Percentiles rank a stretch among this genome's conserved stretches.
phyloP scores from a whole-genome alignment of 805 yeast species.

The Wickerhamiella sergipiensis region DNA sequence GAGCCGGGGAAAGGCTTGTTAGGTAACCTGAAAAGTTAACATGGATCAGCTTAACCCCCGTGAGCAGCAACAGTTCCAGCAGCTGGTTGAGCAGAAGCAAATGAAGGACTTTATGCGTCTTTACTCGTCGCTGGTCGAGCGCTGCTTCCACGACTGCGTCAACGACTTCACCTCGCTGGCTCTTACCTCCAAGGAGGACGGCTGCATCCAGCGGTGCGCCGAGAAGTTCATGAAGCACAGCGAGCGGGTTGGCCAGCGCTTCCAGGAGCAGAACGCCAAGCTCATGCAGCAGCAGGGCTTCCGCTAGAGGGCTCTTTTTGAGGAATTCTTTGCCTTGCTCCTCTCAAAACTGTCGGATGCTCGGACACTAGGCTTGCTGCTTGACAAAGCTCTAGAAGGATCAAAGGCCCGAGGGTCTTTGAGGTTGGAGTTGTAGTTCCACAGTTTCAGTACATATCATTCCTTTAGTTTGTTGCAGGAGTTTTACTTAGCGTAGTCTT shows the following conservation, averaged over 20 bases:
- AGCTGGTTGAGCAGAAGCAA: constrained; percentile 90
- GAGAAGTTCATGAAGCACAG: constrained; percentile 96
- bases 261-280: constrained; percentile 80
- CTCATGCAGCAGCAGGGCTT: constrained; percentile 14
- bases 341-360: too few species aligned
- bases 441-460: background rate
- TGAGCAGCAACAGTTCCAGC: constrained; percentile 95
- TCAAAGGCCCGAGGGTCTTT: background rate
- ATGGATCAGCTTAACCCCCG: constrained; percentile 93
- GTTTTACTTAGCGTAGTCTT: too few species aligned
- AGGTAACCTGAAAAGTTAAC: constrained; percentile 2
- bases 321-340: background rate
- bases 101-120: constrained; percentile 98
- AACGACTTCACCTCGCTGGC: constrained; percentile 92
- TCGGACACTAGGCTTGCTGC: background rate
- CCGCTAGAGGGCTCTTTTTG: background rate
- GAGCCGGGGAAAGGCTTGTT: background rate
- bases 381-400: background rate
- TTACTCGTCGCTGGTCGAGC: constrained; percentile 87
- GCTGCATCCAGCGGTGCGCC: constrained; percentile 82
- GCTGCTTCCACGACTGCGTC: constrained; percentile 96
- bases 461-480: too few species aligned
- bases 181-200: constrained; percentile 70
- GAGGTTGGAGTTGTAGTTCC: background rate
- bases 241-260: constrained; percentile 96